phyloP scores from a whole-genome alignment of 257 asterid species.

The Nicotiana attenuata region DNA sequence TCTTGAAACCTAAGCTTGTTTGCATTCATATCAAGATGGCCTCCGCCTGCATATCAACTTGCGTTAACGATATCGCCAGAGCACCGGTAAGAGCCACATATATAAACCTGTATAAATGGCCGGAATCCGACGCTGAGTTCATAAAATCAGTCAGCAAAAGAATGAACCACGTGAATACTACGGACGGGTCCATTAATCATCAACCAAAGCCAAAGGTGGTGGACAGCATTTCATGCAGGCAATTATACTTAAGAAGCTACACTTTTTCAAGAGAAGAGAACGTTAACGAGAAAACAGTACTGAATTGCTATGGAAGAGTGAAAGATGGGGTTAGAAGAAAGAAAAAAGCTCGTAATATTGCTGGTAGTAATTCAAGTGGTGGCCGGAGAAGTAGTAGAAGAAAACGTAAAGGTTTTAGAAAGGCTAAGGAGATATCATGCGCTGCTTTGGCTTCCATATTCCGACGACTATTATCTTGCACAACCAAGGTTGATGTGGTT shows the following conservation, averaged over 20 bases:
- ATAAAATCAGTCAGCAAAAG: constrained; percentile 59
- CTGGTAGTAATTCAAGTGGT: constrained; percentile 7
- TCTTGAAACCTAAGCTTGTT: neutral
- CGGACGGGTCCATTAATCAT: constrained; percentile 12
- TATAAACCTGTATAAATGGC: constrained; percentile 83
- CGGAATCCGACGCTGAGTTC: constrained; percentile 79
- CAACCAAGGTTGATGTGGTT: constrained; percentile 71
- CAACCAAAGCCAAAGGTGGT: constrained; percentile 40
- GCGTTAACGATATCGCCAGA: constrained; percentile 36
- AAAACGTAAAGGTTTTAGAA: constrained; percentile 27
- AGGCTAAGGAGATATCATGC: constrained; percentile 35
- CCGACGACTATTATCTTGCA: constrained; percentile 72
- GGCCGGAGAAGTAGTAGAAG: constrained; percentile 13
- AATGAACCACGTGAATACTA: neutral
- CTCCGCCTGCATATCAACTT: constrained; percentile 50
- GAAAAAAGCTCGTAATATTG: neutral
- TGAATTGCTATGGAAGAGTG: constrained; percentile 37
- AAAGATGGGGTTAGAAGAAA: constrained; percentile 10
- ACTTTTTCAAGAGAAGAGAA: constrained; percentile 71
- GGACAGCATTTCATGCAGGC: constrained; percentile 79
- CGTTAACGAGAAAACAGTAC: constrained; percentile 17
- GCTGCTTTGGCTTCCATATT: constrained; percentile 48
- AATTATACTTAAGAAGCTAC: constrained; percentile 73
- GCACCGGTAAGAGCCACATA: constrained; percentile 61
- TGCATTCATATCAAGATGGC: constrained; percentile 8